These are phyloP conservation scores for Neckera pumila DNA, from an alignment of 225 moss, liverwort and hornwort genomes.

Conservation along the genomic window DNA sequence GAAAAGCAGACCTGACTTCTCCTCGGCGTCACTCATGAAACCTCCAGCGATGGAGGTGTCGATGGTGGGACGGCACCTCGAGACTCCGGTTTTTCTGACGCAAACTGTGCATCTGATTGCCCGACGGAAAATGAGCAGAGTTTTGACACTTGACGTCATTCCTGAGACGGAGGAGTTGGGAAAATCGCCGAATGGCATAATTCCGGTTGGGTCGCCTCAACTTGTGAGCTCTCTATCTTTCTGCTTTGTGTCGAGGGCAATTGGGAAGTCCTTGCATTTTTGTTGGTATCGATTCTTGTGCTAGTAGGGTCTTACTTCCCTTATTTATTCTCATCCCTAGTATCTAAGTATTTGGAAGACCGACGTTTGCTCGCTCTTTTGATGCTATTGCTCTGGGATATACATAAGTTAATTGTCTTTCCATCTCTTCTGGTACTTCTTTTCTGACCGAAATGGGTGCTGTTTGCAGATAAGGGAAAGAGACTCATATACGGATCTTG, in stretches of 20 bases:
- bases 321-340: not conserved
- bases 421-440: not conserved
- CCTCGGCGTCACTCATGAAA: not conserved
- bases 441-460: not conserved
- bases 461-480: conserved; percentile 23
- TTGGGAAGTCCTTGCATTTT: not conserved
- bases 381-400: not conserved
- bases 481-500: conserved; percentile 3
- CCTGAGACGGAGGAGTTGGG: conserved; percentile 56
- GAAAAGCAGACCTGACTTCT: conserved; percentile 31
- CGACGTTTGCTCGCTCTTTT: not conserved
- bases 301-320: not conserved
- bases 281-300: not conserved
- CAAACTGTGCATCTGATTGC: conserved; percentile 47
- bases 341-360: not conserved
- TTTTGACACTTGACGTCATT: conserved; percentile 41
- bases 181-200: conserved; percentile 11
- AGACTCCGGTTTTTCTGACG: conserved; percentile 36
- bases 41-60: conserved; percentile 54
- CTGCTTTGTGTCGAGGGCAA: not conserved
- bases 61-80: conserved; percentile 43
- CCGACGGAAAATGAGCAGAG: conserved; percentile 30
- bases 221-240: conserved; percentile 8
- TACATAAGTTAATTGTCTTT: not conserved
- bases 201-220: conserved; percentile 17